Percentiles rank a stretch among this genome's conserved stretches.
phyloP scores from a whole-genome alignment of 805 yeast genomes.

The Cyberlindnera mississippiensis region DNA sequence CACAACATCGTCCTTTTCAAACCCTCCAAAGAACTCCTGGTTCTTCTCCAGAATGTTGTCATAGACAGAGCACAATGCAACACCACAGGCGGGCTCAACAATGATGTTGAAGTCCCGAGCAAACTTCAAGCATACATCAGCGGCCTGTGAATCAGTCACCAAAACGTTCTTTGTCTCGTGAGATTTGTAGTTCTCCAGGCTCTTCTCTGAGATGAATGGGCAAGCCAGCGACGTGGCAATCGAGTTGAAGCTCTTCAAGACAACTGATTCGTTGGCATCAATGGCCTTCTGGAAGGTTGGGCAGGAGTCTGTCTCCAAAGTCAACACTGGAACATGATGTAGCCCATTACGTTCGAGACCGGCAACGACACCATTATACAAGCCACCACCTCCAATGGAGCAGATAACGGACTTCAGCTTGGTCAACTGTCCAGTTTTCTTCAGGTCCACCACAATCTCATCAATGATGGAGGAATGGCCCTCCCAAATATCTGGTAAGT shows the following conservation, averaged over 20 bases:
- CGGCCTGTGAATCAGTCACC: slow-evolving; percentile 53
- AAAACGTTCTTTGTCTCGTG: slow-evolving; percentile 40
- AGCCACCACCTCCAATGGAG: slow-evolving; percentile 57
- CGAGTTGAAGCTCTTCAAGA: slow-evolving; percentile 42
- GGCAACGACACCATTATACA: slow-evolving; percentile 47
- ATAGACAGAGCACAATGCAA: slow-evolving; percentile 54
- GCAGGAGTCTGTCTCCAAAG: slow-evolving; percentile 61
- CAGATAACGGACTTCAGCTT: slow-evolving; percentile 44
- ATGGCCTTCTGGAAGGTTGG: slow-evolving; percentile 54
- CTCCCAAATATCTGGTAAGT: slow-evolving; percentile 48
- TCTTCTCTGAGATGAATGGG: slow-evolving; percentile 46
- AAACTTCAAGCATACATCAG: slow-evolving; percentile 46
- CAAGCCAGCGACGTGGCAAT: slow-evolving; percentile 67
- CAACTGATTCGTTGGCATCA: slow-evolving; percentile 40
- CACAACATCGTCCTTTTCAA: slow-evolving; percentile 40
- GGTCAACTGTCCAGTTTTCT: slow-evolving; percentile 21
- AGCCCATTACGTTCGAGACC: slow-evolving; percentile 38
- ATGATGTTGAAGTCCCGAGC: slow-evolving; percentile 47
- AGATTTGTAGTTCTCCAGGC: slow-evolving; percentile 41
- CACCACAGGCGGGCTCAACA: slow-evolving; percentile 75
- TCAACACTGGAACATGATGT: slow-evolving; percentile 38
- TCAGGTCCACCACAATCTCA: slow-evolving; percentile 34
- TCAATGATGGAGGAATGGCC: slow-evolving; percentile 49
- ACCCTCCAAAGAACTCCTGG: slow-evolving; percentile 27
- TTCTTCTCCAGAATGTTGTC: slow-evolving; percentile 28